Conservation (phyloP, 1,284 basidiomycete genomes). For the Gomphus sp. region DNA sequence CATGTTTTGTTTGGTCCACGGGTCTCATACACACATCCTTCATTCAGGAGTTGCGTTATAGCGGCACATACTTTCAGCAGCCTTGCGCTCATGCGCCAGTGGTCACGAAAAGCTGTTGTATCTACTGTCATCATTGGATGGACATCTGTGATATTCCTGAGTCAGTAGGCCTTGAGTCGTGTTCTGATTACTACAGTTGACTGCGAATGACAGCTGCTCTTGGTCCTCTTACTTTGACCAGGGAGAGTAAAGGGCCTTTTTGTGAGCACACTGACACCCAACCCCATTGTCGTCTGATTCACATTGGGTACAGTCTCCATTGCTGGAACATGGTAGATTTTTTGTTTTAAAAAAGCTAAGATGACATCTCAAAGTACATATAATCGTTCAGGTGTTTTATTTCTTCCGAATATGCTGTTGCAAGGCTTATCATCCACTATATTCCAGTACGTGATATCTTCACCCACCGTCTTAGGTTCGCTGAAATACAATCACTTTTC, state of each 20-base stretch:
- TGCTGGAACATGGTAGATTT: slow-evolving; percentile 4
- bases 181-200: not conserved
- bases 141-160: slow-evolving; percentile 27
- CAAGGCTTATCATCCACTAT: slow-evolving; percentile 26
- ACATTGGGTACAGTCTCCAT: not conserved
- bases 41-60: slow-evolving; percentile 23
- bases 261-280: slow-evolving; percentile 14
- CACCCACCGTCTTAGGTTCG: not conserved
- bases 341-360: not conserved
- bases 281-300: not conserved
- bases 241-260: slow-evolving; percentile 28
- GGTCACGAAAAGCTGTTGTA: slow-evolving; percentile 27
- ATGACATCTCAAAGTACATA: slow-evolving; percentile 8
- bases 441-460: not conserved
- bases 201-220: not conserved
- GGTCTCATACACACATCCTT: not conserved
- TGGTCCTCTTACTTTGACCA: not conserved
- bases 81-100: slow-evolving; percentile 35
- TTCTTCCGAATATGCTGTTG: slow-evolving; percentile 29
- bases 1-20: not conserved
- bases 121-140: slow-evolving; percentile 33
- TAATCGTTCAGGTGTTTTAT: slow-evolving; percentile 42
- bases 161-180: not conserved
- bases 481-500: not conserved
- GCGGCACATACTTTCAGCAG: slow-evolving; percentile 42